A percentile compares a stretch with the other conserved stretches of the same genome.
Evolutionary conservation across 1,284 basidiomycete species (phyloP).

Genomic region (Hemileia vastatrix): DNA sequence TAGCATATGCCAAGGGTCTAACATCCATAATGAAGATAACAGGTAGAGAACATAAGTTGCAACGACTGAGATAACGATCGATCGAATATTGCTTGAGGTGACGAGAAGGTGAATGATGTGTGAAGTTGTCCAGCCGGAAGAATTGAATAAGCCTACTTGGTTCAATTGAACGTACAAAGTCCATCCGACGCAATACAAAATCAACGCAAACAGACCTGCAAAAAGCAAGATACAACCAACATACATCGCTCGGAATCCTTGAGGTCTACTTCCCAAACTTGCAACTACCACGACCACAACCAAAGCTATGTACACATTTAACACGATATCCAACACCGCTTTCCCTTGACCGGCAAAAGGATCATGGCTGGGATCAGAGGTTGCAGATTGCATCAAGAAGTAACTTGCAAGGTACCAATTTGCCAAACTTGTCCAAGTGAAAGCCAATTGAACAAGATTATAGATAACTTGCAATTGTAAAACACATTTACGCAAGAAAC

Average conservation of each 20-base stretch:
- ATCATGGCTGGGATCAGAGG: conserved; percentile 24
- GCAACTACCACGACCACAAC: conserved; percentile 28
- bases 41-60: conserved; percentile 86
- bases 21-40: conserved; percentile 69
- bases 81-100: no score
- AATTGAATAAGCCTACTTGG: no score
- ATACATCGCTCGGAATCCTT: no score
- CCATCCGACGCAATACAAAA: no score
- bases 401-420: conserved; percentile 76
- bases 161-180: no score
- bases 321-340: conserved; percentile 25
- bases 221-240: no score
- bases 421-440: conserved; percentile 71
- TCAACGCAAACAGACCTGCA: no score
- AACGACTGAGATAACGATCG: conserved; percentile 63
- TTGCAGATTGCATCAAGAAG: conserved; percentile 29
- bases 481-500: conserved; percentile 68
- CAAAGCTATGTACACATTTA: conserved; percentile 28
- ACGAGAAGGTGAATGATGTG: no score
- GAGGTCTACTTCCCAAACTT: no score
- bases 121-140: no score
- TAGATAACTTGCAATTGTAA: conserved; percentile 56
- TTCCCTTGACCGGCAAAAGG: conserved; percentile 32
- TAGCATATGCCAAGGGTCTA: conserved; percentile 91
- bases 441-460: conserved; percentile 49